Evolutionary conservation across 306 rosid species (phyloP), one percentile per base, ranked within the genome.

Genomic region (Casuarina glauca): DNA sequence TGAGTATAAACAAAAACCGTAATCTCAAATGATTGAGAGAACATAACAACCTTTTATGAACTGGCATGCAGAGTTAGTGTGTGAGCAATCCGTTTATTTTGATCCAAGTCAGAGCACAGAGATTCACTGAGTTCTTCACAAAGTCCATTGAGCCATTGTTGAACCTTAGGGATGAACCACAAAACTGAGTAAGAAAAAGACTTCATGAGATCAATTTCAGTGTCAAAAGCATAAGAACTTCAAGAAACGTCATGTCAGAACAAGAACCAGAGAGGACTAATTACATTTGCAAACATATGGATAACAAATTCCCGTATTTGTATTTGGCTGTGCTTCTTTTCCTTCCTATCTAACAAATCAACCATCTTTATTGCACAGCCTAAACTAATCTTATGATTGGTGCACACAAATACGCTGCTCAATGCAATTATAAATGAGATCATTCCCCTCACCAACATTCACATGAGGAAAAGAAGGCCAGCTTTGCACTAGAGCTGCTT

Each of bases 61-160:
- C 86, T 87, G 81, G 87, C 95, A 89, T 94, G 95, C 77, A 92
- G 77, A 9, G 96, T 86, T 68, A 94, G 86, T n/a, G 93, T 90
- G 44, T 78, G 97, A 10, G 97, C 98, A 79, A 92, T 91, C 51
- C 98, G 87, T 84, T 89, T 92, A 86, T 94, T 92, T 87, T 86
- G 81, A 51, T 92, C 90, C 82, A 92, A 80, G 87, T 94, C 98
- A 73, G 87, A 86, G n/a, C 68, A 63, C 83, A 94, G 90, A 44
- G 97, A 97, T 79, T 94, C 98, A 68, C 86, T 79, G 79, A 94
- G 82, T 80, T 94, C 98, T 77, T 90, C 95, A 41, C 95, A 90
- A 63, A 94, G 89, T 81, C 91, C 84, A 84, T 87, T 88, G 78
- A 94, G 95, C 97, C 97, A 94, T 20, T 87, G 92, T 70, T 86